Base-by-base conservation (phyloP, 495 filamentous ascomycete genomes). In the Penicillium paxilli region DNA sequence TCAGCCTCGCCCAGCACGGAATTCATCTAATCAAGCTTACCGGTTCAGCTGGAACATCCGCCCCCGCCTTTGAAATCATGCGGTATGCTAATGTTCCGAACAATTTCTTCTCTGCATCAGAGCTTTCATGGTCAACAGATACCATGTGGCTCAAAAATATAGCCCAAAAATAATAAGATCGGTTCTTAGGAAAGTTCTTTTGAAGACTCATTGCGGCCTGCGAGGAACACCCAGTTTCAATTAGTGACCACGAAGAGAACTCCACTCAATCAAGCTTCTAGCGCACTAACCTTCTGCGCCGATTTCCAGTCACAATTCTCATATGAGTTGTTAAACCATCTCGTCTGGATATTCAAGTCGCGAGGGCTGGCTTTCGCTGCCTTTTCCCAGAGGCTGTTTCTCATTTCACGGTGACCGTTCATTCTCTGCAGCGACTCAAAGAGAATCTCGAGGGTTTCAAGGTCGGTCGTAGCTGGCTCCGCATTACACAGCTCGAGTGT, bases 161-260 rank as follows among this genome's bases (percentile, higher is more conserved):
- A 11, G 81, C 79, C 78, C 82, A 83, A 52, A 84, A 80, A 55
- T 79, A 78, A 52, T 83, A 85, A 33, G 81, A 76, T 20, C 83
- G 71, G 17, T 76, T 70, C 48, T 78, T 76, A 2, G 83, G 75
- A 42, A 81, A 85, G 54, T 77, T 80, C 57, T 75, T 85, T 59
- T 82, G 81, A 24, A 85, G 75, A 20, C 74, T 73, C 80, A 84
- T 85, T 21, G 80, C 74, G 47, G 83, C 83, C 78, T 83, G 46
- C 35, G 16, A 19, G 19, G 19, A 9, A 23, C 12, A 20, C 44
- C 25, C 30, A 35, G 12, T 5, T 3, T 44, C 44, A 32, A 20
- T 35, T 20, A 47, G 42, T 11, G 28, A 24, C 21, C n/a, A 16
- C 14, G 17, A 16, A 14, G 25, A 30, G 25, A 16, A 17, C 33